Conservation (phyloP, 2,329 filamentous ascomycete genomes). For the Teratosphaeria pseudoeucalypti region DNA sequence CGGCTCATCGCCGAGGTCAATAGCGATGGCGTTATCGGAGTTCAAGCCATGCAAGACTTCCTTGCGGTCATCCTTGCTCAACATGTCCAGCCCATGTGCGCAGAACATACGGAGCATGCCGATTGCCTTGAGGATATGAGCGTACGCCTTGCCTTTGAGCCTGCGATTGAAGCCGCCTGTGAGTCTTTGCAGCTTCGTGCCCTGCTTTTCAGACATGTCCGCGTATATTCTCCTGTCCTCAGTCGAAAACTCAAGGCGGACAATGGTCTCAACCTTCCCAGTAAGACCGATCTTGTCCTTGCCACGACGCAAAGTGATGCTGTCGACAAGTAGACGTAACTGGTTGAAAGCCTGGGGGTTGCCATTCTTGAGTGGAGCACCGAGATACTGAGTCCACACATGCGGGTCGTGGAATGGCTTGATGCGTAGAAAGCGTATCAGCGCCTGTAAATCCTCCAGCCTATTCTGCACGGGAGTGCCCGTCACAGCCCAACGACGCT, state of each 20-base stretch:
- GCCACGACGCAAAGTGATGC: constrained; percentile 80
- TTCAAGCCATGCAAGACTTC: constrained; percentile 54
- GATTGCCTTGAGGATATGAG: constrained; percentile 86
- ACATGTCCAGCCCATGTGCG: constrained; percentile 84
- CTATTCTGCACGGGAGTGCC: constrained; percentile 93
- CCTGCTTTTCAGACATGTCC: constrained; percentile 71
- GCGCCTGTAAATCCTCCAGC: constrained; percentile 75
- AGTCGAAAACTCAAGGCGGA: constrained; percentile 63
- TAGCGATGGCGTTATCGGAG: constrained; percentile 71
- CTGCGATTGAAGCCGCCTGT: constrained; percentile 46
- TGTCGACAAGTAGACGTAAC: constrained; percentile 80
- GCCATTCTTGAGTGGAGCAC: constrained; percentile 75
- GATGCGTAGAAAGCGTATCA: constrained; percentile 76
- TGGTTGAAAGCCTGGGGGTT: constrained; percentile 76
- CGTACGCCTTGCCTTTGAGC: constrained; percentile 65
- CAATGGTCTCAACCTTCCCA: constrained; percentile 58
- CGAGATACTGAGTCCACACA: constrained; percentile 69
- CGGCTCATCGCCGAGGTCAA: constrained; percentile 71
- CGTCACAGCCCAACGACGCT: constrained; percentile 91
- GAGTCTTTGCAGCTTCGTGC: constrained; percentile 68
- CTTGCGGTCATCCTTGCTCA: constrained; percentile 73
- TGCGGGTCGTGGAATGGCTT: constrained; percentile 72
- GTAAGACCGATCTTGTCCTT: constrained; percentile 88
- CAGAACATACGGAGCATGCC: constrained; percentile 81
- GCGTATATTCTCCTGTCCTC: constrained; percentile 73